These are phyloP conservation scores for Wickerhamiella kurtzmanii DNA, from an alignment of 805 yeast genomes.

Conservation along the genomic window DNA sequence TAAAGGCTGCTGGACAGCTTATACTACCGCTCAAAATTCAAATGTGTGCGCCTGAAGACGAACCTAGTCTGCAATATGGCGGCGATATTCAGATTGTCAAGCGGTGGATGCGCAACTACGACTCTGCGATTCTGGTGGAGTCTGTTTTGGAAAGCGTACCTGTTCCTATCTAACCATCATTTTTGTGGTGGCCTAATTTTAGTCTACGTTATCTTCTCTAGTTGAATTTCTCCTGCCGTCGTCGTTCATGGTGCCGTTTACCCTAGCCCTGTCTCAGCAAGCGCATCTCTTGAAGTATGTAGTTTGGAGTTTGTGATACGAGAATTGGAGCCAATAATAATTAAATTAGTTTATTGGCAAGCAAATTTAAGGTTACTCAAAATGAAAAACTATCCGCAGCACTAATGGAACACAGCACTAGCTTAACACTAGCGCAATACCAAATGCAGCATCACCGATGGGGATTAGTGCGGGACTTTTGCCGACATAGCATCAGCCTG, in stretches of 20 bases:
- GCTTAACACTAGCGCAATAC: no score
- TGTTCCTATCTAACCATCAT: conserved; percentile 33
- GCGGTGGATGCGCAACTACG: conserved; percentile 34
- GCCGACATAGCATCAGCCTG: no score
- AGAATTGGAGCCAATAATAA: no score
- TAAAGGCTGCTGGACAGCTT: conserved; percentile 36
- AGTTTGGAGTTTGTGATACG: no score
- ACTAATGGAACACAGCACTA: no score
- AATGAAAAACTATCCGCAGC: no score
- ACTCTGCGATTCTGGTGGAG: conserved; percentile 37
- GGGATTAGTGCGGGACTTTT: no score
- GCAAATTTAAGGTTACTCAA: no score
- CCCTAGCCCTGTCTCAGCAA: not conserved
- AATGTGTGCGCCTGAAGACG: conserved; percentile 31
- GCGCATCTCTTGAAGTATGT: no score
- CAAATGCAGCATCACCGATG: no score
- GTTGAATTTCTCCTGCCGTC: not conserved
- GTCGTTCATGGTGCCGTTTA: not conserved
- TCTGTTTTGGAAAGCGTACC: conserved; percentile 38
- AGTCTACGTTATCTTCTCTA: not conserved
- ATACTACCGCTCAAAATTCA: conserved; percentile 36
- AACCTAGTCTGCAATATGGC: conserved; percentile 43
- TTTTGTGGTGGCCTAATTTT: not conserved
- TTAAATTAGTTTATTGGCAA: no score
- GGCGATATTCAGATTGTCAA: conserved; percentile 34